Conservation (phyloP, 805 yeast genomes). For the Metschnikowia baotianmanensis region DNA sequence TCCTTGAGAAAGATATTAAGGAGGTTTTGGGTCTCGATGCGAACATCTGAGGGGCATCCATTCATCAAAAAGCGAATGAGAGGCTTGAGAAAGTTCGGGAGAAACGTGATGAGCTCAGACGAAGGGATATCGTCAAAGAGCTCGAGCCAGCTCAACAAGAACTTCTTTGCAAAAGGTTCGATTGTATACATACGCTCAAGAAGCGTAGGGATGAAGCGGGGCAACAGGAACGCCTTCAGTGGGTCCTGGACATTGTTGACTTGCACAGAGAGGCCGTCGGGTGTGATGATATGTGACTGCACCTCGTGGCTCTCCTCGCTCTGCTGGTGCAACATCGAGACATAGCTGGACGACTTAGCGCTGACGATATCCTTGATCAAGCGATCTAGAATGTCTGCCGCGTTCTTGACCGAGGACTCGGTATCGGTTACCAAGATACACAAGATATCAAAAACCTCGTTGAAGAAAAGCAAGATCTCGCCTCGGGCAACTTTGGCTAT, state of each 20-base stretch:
- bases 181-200: constrained; percentile 89
- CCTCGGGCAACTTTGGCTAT: constrained; percentile 97
- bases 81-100: constrained; percentile 88
- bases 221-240: constrained; percentile 72
- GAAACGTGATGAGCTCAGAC: constrained; percentile 76
- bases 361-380: constrained; percentile 91
- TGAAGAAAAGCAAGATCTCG: constrained; percentile 85
- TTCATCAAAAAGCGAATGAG: constrained; percentile 70
- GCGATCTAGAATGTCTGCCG: constrained; percentile 89
- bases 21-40: constrained; percentile 79
- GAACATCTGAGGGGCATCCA: constrained; percentile 81
- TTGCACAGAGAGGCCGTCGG: constrained; percentile 58
- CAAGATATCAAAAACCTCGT: constrained; percentile 90
- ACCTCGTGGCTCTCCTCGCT: constrained; percentile 32
- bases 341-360: constrained; percentile 87
- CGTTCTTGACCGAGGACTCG: constrained; percentile 89
- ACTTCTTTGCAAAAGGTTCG: constrained; percentile 89
- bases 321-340: constrained; percentile 61
- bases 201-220: constrained; percentile 86
- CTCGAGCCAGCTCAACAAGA: constrained; percentile 90
- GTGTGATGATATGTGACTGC: constrained; percentile 46
- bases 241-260: constrained; percentile 58
- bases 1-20: constrained; percentile 76
- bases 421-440: constrained; percentile 88
- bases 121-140: constrained; percentile 93